Evolutionary conservation across 2,329 filamentous ascomycete genomes (phyloP), one percentile per base, ranked within the genome.

Genomic region (Cytospora mali): DNA sequence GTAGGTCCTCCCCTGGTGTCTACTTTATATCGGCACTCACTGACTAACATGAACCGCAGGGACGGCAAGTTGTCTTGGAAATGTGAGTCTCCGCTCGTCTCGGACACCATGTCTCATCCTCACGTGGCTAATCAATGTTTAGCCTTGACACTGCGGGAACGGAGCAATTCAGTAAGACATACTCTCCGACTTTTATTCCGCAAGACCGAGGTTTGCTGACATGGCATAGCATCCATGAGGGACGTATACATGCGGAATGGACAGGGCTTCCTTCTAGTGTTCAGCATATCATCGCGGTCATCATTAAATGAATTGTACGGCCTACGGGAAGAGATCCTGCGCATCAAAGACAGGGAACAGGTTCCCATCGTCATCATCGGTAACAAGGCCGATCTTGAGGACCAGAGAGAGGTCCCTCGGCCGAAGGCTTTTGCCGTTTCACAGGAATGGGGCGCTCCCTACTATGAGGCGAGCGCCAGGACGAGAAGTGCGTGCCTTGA

Each of bases 181-280:
- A n/a, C 53, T 31, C 4, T 23, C 6, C 23, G n/a, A n/a, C n/a
- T n/a, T 23, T 92, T 96, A 74, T 96, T 96, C 77, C 94, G 91
- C 94, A 82, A 77, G 88, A 81, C 25, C 58, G 51, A n/a, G 52
- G 31, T 55, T 54, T 46, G 61, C 71, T 75, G 61, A 75, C 66
- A 64, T n/a, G 39, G 31, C 61, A 25, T 66, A 86, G 81, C 86
- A 69, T 84, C 84, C 62, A 87, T 87, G 84, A 84, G 91, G 72
- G 91, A 95, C 73, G 81, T 94, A 52, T 95, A 96, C 80, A 96
- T 97, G 91, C 95, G 95, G 74, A 91, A 92, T 46, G 92, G 92
- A 61, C 92, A 96, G 77, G 92, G 93, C 0, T 97, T 97, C 74
- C 84, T 97, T 61, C 84, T 97, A 42, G 93, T 96, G 62, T 97